phyloP scores from a whole-genome alignment of 495 filamentous ascomycete species.

The Cairneyella variabilis region DNA sequence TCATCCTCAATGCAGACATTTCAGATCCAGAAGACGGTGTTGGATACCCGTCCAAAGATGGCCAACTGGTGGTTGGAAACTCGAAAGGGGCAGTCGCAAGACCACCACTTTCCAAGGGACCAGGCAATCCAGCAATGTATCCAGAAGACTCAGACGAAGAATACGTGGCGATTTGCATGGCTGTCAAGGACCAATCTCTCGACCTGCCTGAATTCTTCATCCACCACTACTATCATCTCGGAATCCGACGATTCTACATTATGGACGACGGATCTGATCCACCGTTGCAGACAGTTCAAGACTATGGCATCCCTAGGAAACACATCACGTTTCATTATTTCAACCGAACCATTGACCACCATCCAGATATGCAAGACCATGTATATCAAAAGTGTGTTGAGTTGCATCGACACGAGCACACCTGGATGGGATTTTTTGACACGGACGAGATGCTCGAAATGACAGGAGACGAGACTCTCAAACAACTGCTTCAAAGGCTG shows the following conservation, averaged over 20 bases:
- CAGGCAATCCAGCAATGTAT: too few relatives aligned
- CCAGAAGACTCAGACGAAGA: too few relatives aligned
- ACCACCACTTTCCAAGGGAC: too few relatives aligned
- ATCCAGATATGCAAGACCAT: background rate
- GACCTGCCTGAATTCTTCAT: constrained; percentile 25
- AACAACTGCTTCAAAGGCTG: background rate
- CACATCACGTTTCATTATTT: constrained; percentile 18
- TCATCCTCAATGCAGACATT: too few relatives aligned
- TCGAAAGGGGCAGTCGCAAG: too few relatives aligned
- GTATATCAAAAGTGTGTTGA: constrained; percentile 13
- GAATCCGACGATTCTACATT: constrained; percentile 28
- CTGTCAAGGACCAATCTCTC: constrained; percentile 21
- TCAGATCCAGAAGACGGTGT: too few relatives aligned
- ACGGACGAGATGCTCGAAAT: constrained; percentile 20
- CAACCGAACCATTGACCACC: background rate
- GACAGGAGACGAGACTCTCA: constrained; percentile 2
- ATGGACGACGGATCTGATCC: constrained; percentile 28
- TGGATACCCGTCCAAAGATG: too few relatives aligned
- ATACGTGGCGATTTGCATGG: constrained; percentile 25
- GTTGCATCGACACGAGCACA: constrained; percentile 7
- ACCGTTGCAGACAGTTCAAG: constrained; percentile 8
- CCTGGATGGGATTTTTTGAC: constrained; percentile 22
- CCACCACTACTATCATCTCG: constrained; percentile 28
- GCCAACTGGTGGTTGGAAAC: too few relatives aligned
- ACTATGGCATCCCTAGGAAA: constrained; percentile 14